Base-by-base conservation (phyloP, 2,329 filamentous ascomycete species). In the Pestalotiopsis sp. region DNA sequence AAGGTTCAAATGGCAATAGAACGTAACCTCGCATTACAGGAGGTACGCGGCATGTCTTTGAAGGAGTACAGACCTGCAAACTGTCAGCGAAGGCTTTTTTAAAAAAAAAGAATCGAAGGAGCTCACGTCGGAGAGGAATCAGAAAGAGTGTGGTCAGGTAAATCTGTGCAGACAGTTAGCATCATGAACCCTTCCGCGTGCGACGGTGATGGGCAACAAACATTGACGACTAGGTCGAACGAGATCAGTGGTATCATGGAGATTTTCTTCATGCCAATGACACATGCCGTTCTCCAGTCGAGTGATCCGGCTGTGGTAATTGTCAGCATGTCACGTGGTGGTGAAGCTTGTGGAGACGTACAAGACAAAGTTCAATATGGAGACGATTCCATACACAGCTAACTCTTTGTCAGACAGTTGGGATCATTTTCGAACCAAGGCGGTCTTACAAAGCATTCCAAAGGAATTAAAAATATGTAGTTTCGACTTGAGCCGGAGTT, bases 311-410 rank as follows among this genome's bases (percentile, higher is more conserved):
- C 86, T 88, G 68, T 60, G 30, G 44, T 3, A 9, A 9, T 3
- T 1, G 6, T 52, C 6, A 52, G 44, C 22, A n/a, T 10, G 9
- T n/a, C 3, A 6, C n/a, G 1, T 17, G 24, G 1, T 4, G 9
- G 14, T 3, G 9, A 4, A 4, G 22, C 3, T 14, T 40, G 38
- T n/a, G 61, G 10, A 4, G 13, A 3, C 4, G 17, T 81, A 89
- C 88, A 83, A 89, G 52, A 89, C 77, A 69, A 90, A 90, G 73
- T 88, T 91, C 67, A n/a, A n/a, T n/a, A n/a, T n/a, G n/a, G n/a
- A n/a, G n/a, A n/a, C n/a, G n/a, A n/a, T n/a, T n/a, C n/a, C n/a
- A n/a, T n/a, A n/a, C n/a, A n/a, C n/a, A n/a, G n/a, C n/a, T n/a
- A n/a, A n/a, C n/a, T n/a, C n/a, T n/a, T n/a, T n/a, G n/a, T n/a